Evolutionary conservation across 2,329 filamentous ascomycete species (phyloP), one percentile per base, ranked within the genome.

Genomic region (Pyrenophora tritici-repentis): DNA sequence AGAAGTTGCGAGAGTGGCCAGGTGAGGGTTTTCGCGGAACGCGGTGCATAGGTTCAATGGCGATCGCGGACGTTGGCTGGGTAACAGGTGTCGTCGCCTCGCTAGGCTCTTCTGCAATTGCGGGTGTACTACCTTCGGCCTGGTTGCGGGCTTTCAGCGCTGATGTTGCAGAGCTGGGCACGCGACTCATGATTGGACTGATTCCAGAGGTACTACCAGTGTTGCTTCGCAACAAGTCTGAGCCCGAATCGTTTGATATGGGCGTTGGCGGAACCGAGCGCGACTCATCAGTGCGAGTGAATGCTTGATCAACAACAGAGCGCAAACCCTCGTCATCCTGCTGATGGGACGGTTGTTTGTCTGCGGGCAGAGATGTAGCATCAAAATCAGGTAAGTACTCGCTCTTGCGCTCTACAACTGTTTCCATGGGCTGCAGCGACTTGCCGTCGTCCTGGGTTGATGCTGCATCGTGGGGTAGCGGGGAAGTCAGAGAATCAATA

Each of bases 171-270:
- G 72, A 71, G 50, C 80, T 80, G 5, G 81, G 78, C n/a, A 78
- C 80, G 43, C 77, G 75, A 57, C 78, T 81, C 69, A 88, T 86
- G 46, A 88, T 88, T 1, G 86, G 86, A 63, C 85, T 87, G 55
- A 88, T 84, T 22, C 78, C 78, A 41, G 81, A 79, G 7, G 85
- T 87, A 55, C 84, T 85, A 53, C 81, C 81, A 50, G 84, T 87
- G 58, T 86, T 82, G 45, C 82, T 86, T 53, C 85, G 76, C 31
- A 73, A 76, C n/a, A 85, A 72, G 34, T 75, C 79, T 2, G 70
- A 72, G 9, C 67, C 69, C 4, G 65, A 65, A 47, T 73, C 72
- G 31, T 73, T 74, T 16, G 81, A 81, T 35, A 78, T 70, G 8
- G 81, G 80, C 3, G 81, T 80, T 8, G 78, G 75, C 3, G 83